phyloP scores from a whole-genome alignment of 2,329 filamentous ascomycete species.

The Fusarium albidum region DNA sequence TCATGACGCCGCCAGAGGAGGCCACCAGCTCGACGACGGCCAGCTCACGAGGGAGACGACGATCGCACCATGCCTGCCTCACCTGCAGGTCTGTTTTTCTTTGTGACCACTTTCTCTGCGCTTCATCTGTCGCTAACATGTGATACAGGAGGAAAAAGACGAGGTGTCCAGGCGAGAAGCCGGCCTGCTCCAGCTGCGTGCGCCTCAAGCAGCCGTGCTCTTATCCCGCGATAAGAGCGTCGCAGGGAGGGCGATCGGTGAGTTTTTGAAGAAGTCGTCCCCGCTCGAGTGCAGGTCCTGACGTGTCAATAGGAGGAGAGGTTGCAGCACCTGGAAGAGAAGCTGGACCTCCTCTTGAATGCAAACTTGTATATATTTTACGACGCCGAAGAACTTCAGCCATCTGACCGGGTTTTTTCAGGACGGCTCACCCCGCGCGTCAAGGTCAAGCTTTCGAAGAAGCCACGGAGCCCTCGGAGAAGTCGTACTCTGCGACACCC shows the following conservation, averaged over 20 bases:
- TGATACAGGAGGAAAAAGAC: slow-evolving; percentile 56
- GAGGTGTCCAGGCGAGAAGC: slow-evolving; percentile 60
- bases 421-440: slow-evolving; percentile 39
- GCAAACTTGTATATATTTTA: slow-evolving; percentile 48
- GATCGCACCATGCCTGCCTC: slow-evolving; percentile 54
- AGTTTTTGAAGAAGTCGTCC: slow-evolving; percentile 27
- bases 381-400: slow-evolving; percentile 9
- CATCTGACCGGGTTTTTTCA: slow-evolving; percentile 43
- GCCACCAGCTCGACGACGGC: slow-evolving; percentile 19
- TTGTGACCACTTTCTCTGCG: neutral
- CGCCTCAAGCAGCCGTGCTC: slow-evolving; percentile 57
- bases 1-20: slow-evolving; percentile 46
- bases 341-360: slow-evolving; percentile 58
- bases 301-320: slow-evolving; percentile 55
- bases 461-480: slow-evolving; percentile 43
- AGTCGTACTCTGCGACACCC: slow-evolving; percentile 45
- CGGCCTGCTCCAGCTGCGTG: slow-evolving; percentile 59
- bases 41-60: slow-evolving; percentile 44
- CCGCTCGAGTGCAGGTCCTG: slow-evolving; percentile 15
- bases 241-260: slow-evolving; percentile 55
- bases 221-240: slow-evolving; percentile 50
- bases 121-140: neutral
- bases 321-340: slow-evolving; percentile 60
- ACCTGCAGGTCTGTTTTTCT: slow-evolving; percentile 54
- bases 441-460: slow-evolving; percentile 45